These are phyloP conservation scores for Trichoderma cornu-damae DNA, from an alignment of 2,329 filamentous ascomycete species.

Conservation along the genomic window DNA sequence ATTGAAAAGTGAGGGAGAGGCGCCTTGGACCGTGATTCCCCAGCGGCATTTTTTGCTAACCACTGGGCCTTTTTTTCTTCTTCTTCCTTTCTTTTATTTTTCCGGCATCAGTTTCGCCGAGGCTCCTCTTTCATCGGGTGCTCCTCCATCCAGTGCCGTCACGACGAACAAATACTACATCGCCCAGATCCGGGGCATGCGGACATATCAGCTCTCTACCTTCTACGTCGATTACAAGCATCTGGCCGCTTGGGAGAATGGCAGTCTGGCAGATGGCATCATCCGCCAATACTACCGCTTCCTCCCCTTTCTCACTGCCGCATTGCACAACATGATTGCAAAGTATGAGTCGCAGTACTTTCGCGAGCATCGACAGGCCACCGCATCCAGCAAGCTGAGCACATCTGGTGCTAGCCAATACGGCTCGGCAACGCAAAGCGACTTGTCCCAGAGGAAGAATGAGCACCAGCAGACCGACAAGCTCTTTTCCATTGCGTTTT, in stretches of 20 bases:
- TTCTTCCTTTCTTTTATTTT: too few species aligned
- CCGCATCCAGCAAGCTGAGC: slow-evolving; percentile 65
- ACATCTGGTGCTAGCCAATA: slow-evolving; percentile 61
- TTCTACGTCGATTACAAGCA: slow-evolving; percentile 87
- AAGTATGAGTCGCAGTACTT: slow-evolving; percentile 95
- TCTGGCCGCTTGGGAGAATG: slow-evolving; percentile 69
- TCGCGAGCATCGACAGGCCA: slow-evolving; percentile 81
- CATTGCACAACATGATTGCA: slow-evolving; percentile 85
- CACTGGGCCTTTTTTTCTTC: background rate
- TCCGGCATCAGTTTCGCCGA: slow-evolving; percentile 59
- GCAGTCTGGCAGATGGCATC: slow-evolving; percentile 77
- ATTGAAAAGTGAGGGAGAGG: slow-evolving; percentile 66
- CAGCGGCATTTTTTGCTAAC: background rate
- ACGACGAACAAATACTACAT: slow-evolving; percentile 81
- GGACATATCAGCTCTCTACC: slow-evolving; percentile 69
- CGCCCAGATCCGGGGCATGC: slow-evolving; percentile 74
- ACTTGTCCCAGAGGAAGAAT: slow-evolving; percentile 68
- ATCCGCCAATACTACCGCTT: slow-evolving; percentile 93
- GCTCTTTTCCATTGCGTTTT: slow-evolving; percentile 87
- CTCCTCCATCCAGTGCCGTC: slow-evolving; percentile 62
- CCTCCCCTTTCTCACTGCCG: slow-evolving; percentile 82
- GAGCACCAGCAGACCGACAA: slow-evolving; percentile 98
- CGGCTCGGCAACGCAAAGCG: slow-evolving; percentile 58
- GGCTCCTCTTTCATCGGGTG: slow-evolving; percentile 58
- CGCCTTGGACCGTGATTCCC: too few species aligned